Base-by-base conservation (phyloP, 805 yeast genomes). In the Zygosaccharomyces kombuchaensis region DNA sequence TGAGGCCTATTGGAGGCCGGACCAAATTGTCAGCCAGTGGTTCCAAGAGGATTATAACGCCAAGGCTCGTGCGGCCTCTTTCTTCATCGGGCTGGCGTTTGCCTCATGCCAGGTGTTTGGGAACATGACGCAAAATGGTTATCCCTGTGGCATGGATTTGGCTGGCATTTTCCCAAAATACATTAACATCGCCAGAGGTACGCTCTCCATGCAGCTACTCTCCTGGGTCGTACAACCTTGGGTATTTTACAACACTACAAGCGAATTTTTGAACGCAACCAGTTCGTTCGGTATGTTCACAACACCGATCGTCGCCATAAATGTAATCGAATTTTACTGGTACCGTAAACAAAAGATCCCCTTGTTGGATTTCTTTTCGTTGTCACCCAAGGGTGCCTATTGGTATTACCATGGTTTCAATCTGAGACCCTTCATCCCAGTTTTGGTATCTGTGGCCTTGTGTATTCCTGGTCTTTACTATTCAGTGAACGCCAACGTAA, bases 171-270 rank as follows among this genome's bases (percentile, higher is more conserved):
- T 53, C 9, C 72, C 72, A 14, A 59, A 56, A 45, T 66, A 56
- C 36, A 61, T 69, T 37, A 62, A 66, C 41, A 56, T 67, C 19
- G 52, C 57, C 23, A 55, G 74, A 43, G 75, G 76, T 16, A 66
- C 73, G 0, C 49, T 66, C 9, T 39, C 65, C 26, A 60, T 62
- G 6, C 66, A 69, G 17, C 41, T 68, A 14, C 36, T 68, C 2
- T 63, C 68, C 16, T 68, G 72, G 72, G 64, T 58, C 27, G 64
- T 62, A 36, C 69, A 66, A 45, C 74, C 74, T 2, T 69, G 73
- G 74, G 56, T 54, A 6, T 67, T 68, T 41, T 69, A 66, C 58
- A 67, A 66, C 47, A 66, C 68, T 7, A 59, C 71, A 2, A 63
- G 69, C 2, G 57, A 63, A 0, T 68, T 68, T 41, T 50, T 65